Percentiles rank a stretch among this genome's conserved stretches.
Evolutionary conservation across 2,329 filamentous ascomycete species (phyloP).

Genomic region (Scorias spongiosa): DNA sequence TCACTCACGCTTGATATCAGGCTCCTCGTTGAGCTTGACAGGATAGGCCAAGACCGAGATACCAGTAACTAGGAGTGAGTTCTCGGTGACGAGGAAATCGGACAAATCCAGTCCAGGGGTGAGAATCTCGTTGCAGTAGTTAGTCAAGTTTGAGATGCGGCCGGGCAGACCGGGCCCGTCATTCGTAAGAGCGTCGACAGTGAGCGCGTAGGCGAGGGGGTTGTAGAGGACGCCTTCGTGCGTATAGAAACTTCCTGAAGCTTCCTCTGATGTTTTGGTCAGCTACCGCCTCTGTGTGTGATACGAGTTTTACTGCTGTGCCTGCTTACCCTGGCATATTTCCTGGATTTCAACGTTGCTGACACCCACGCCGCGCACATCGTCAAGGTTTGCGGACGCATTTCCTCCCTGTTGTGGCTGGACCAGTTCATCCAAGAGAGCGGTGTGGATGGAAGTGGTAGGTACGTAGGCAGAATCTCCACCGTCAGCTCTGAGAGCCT

Average conservation of each 20-base stretch:
- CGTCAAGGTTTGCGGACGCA: conserved; percentile 33
- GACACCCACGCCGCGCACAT: conserved; percentile 30
- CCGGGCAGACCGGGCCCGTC: conserved; percentile 28
- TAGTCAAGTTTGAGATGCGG: conserved; percentile 22
- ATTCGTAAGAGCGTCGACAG: conserved; percentile 34
- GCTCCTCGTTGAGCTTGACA: conserved; percentile 24
- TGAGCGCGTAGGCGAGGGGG: conserved; percentile 29
- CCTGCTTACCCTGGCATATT: conserved; percentile 19
- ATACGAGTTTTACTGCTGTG: neutral
- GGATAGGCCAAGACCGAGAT: conserved; percentile 20
- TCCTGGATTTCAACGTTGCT: conserved; percentile 36
- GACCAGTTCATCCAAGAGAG: conserved; percentile 36
- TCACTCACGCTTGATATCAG: conserved; percentile 21
- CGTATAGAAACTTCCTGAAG: conserved; percentile 32
- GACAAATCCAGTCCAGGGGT: conserved; percentile 26
- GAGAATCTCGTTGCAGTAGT: conserved; percentile 25
- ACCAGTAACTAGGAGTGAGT: conserved; percentile 25
- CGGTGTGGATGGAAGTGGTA: conserved; percentile 38
- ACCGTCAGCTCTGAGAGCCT: conserved; percentile 25
- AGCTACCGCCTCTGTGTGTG: neutral
- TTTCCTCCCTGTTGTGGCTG: conserved; percentile 32
- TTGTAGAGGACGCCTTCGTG: conserved; percentile 39
- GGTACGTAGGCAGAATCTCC: conserved; percentile 40
- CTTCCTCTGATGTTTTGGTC: conserved; percentile 10
- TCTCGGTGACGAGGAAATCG: conserved; percentile 33